phyloP scores from a whole-genome alignment of 2,329 filamentous ascomycete species.

The Teratosphaeria pseudoeucalypti region DNA sequence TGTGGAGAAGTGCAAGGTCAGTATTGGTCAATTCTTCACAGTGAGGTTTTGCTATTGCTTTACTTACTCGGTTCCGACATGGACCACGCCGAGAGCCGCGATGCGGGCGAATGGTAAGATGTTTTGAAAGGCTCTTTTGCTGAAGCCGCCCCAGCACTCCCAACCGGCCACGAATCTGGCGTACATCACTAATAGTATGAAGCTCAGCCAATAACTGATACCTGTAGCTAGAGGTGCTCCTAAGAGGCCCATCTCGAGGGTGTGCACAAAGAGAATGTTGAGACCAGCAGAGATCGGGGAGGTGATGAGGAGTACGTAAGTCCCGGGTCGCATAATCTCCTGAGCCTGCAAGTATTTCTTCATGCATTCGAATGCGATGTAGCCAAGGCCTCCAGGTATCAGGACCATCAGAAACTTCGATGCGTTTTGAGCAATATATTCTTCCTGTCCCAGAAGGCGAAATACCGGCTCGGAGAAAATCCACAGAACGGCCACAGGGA shows the following conservation, averaged over 20 bases:
- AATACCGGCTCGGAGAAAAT: conserved; percentile 65
- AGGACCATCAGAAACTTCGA: conserved; percentile 62
- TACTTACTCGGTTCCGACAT: conserved; percentile 60
- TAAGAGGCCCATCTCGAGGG: conserved; percentile 58
- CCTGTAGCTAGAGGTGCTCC: conserved; percentile 75
- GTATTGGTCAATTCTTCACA: conserved; percentile 3
- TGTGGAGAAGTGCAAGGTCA: not conserved
- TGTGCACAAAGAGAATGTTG: conserved; percentile 63
- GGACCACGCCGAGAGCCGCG: conserved; percentile 64
- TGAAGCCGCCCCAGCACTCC: conserved; percentile 71
- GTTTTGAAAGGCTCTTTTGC: conserved; percentile 54
- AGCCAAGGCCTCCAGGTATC: conserved; percentile 72
- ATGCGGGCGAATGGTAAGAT: conserved; percentile 62
- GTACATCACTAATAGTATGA: conserved; percentile 65
- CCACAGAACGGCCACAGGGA: conserved; percentile 65
- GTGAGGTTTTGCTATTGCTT: no score
- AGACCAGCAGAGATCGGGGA: conserved; percentile 49
- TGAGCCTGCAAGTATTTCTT: conserved; percentile 51
- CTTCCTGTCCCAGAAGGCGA: conserved; percentile 62
- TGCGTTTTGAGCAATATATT: conserved; percentile 64
- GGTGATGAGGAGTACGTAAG: conserved; percentile 51
- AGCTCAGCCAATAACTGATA: conserved; percentile 77
- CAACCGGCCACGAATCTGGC: conserved; percentile 58
- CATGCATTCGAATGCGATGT: conserved; percentile 77
- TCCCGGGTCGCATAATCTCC: conserved; percentile 55